Conservation (phyloP, 345 rosid species). For the Pelargonium nanum region DNA sequence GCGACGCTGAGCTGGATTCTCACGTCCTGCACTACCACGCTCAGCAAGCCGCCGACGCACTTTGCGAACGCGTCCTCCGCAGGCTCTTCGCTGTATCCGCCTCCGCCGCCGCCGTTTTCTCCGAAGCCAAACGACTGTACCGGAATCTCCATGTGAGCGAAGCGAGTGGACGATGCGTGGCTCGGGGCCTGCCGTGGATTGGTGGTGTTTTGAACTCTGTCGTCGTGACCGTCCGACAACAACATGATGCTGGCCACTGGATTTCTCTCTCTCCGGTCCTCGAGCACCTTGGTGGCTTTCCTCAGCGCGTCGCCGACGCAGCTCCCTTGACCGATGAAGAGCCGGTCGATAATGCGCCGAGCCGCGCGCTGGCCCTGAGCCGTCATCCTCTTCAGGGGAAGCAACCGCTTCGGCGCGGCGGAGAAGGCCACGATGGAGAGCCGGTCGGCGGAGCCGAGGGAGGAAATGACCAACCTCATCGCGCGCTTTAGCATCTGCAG, state of each 20-base stretch:
- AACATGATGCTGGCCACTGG: slow-evolving; percentile 59
- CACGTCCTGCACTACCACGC: slow-evolving; percentile 67
- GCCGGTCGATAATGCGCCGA: slow-evolving; percentile 44
- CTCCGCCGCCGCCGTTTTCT: slow-evolving; percentile 38
- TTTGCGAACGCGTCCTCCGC: slow-evolving; percentile 56
- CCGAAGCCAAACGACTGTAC: slow-evolving; percentile 46
- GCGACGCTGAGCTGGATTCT: slow-evolving; percentile 50
- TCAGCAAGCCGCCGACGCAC: slow-evolving; percentile 47
- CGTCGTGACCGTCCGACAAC: slow-evolving; percentile 55
- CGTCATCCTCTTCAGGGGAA: slow-evolving; percentile 74
- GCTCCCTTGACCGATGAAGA: slow-evolving; percentile 47
- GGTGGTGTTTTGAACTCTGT: slow-evolving; percentile 10
- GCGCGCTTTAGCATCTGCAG: slow-evolving; percentile 66
- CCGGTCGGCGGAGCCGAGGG: slow-evolving; percentile 57
- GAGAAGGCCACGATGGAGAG: slow-evolving; percentile 63
- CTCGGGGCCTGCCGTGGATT: slow-evolving; percentile 22
- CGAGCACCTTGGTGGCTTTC: slow-evolving; percentile 75
- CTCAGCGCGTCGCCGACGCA: slow-evolving; percentile 51
- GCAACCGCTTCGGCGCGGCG: slow-evolving; percentile 41
- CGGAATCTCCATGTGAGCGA: slow-evolving; percentile 61
- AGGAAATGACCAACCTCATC: slow-evolving; percentile 50
- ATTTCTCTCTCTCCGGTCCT: slow-evolving; percentile 69
- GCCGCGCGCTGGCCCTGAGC: slow-evolving; percentile 54
- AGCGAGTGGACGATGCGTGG: slow-evolving; percentile 51
- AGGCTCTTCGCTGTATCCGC: slow-evolving; percentile 37